Conservation (phyloP, 768 basidiomycete species). For the Gloeopeniophorella convolvens region DNA sequence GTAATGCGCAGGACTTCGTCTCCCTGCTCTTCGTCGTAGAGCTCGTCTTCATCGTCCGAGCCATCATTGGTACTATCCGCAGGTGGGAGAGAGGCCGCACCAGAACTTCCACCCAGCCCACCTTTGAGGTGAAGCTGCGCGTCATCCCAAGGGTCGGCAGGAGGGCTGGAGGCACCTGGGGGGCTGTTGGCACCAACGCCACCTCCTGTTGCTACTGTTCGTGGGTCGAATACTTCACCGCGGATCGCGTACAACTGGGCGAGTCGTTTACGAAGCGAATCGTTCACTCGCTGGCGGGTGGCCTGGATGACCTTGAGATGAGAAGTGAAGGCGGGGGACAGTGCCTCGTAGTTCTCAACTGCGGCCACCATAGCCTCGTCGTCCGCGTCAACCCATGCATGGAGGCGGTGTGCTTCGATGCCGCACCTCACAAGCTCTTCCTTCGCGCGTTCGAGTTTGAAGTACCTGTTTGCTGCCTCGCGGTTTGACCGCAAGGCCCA, state of each 20-base stretch:
- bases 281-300: background rate
- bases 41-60: background rate
- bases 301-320: background rate
- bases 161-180: no score
- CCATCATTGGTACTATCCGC: no score
- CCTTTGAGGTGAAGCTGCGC: no score
- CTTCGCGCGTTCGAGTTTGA: background rate
- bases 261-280: background rate
- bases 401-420: background rate
- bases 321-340: background rate
- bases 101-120: no score
- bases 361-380: background rate
- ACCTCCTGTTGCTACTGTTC: background rate
- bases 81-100: no score
- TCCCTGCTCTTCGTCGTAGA: background rate
- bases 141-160: background rate
- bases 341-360: background rate
- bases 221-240: background rate
- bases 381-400: background rate
- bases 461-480: background rate
- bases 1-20: no score
- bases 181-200: no score
- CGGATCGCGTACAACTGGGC: background rate
- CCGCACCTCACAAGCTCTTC: background rate
- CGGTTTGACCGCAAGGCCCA: constrained; percentile 1